Evolutionary conservation across 345 rosid genomes (phyloP).

Genomic region (Rhizophora apiculata): DNA sequence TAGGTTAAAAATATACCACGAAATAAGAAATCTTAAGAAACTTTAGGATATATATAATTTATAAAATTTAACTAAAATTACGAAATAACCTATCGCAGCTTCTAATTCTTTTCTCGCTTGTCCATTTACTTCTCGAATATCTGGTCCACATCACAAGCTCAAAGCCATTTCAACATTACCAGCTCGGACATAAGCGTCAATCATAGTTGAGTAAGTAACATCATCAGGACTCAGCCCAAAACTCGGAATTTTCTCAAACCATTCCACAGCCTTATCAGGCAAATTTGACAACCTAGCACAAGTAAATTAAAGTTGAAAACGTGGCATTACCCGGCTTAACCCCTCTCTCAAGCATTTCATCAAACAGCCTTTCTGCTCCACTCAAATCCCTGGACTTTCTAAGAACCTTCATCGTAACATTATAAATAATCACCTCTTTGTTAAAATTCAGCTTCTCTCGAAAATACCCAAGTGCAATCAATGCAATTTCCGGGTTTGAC

Average conservation of each 20-base stretch:
- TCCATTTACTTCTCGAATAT: too few species aligned
- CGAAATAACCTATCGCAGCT: too few species aligned
- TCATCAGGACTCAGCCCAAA: slow-evolving; percentile 68
- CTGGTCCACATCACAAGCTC: slow-evolving; percentile 34
- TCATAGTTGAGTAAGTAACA: slow-evolving; percentile 61
- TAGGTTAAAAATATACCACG: too few species aligned
- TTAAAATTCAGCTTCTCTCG: slow-evolving; percentile 37
- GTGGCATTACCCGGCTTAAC: slow-evolving; percentile 70
- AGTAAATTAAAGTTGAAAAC: slow-evolving; percentile 65
- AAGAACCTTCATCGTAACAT: slow-evolving; percentile 70
- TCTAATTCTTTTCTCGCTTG: too few species aligned
- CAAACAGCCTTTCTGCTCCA: slow-evolving; percentile 65
- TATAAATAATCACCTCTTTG: slow-evolving; percentile 63
- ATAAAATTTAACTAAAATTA: too few species aligned
- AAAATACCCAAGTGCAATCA: slow-evolving; percentile 53
- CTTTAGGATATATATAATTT: too few species aligned
- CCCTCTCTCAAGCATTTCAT: slow-evolving; percentile 65
- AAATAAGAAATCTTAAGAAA: too few species aligned
- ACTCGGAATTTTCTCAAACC: slow-evolving; percentile 84
- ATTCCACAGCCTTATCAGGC: slow-evolving; percentile 69
- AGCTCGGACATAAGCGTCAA: slow-evolving; percentile 75
- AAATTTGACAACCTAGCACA: slow-evolving; percentile 60
- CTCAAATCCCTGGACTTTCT: slow-evolving; percentile 65
- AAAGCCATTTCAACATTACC: slow-evolving; percentile 76
- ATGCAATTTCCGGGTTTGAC: slow-evolving; percentile 64